A percentile compares a stretch with the other conserved stretches of the same genome.
These are phyloP conservation scores for Penicillium psychrosexuale DNA, from an alignment of 2,329 filamentous ascomycete genomes.

Conservation along the genomic window DNA sequence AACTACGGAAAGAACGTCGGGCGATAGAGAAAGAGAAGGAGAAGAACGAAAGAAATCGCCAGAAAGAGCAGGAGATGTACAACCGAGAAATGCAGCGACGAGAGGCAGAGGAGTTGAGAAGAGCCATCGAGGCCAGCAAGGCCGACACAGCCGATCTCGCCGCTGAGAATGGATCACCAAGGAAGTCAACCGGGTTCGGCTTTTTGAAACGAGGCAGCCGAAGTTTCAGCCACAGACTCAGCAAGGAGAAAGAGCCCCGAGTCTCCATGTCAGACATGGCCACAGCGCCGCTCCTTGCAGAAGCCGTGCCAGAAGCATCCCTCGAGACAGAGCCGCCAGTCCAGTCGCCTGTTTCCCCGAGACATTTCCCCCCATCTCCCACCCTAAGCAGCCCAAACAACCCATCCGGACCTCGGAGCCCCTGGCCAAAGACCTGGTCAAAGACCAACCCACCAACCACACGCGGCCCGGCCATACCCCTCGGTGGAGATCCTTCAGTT, in stretches of 20 bases:
- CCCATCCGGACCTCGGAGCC: constrained; percentile 16
- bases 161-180: constrained; percentile 38
- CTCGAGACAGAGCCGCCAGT: background rate
- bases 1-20: constrained; percentile 62
- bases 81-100: constrained; percentile 48
- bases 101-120: constrained; percentile 60
- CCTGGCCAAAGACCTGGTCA: constrained; percentile 1
- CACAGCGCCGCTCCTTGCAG: constrained; percentile 9
- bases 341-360: constrained; percentile 14
- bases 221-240: constrained; percentile 71
- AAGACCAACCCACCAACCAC: constrained; percentile 7
- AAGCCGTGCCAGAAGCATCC: constrained; percentile 20
- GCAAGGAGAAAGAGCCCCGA: constrained; percentile 39
- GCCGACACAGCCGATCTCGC: constrained; percentile 55
- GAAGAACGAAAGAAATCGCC: constrained; percentile 55
- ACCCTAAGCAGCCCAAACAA: constrained; percentile 19
- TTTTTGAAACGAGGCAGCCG: constrained; percentile 70
- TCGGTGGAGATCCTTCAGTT: constrained; percentile 26
- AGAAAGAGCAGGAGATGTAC: constrained; percentile 54
- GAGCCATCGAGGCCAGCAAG: constrained; percentile 65
- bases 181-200: constrained; percentile 51
- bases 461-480: constrained; percentile 17
- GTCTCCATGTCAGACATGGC: constrained; percentile 27
- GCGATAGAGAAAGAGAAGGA: constrained; percentile 48
- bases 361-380: constrained; percentile 14